Percentiles rank a stretch among this genome's conserved stretches.
Evolutionary conservation across 177 flowering plant genomes (phyloP).

Genomic region (Vitis hybrid): DNA sequence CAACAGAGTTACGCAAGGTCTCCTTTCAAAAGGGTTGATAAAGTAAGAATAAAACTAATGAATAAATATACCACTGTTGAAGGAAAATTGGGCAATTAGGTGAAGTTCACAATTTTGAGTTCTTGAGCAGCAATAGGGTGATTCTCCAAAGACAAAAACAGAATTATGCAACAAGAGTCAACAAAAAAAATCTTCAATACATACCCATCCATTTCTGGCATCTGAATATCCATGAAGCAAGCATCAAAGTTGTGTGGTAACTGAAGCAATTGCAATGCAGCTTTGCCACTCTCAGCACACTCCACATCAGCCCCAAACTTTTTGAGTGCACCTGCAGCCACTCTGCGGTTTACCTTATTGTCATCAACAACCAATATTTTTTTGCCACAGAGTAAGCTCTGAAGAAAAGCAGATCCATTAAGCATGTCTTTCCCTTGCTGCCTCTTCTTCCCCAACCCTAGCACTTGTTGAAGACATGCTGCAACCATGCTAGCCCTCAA

Average conservation of each 20-base stretch:
- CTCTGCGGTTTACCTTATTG: slow-evolving; percentile 79
- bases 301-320: slow-evolving; percentile 85
- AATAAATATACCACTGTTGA: background rate
- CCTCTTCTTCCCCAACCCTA: slow-evolving; percentile 56
- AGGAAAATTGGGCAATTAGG: background rate
- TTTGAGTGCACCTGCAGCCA: slow-evolving; percentile 87
- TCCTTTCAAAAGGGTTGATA: no score
- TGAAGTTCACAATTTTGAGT: background rate
- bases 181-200: slow-evolving; percentile 14
- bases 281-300: slow-evolving; percentile 83
- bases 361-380: slow-evolving; percentile 92
- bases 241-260: slow-evolving; percentile 86
- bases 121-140: background rate
- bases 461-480: slow-evolving; percentile 78
- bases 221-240: slow-evolving; percentile 98
- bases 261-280: slow-evolving; percentile 64
- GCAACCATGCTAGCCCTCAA: slow-evolving; percentile 83
- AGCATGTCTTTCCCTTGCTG: slow-evolving; percentile 41
- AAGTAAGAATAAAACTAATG: background rate
- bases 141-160: background rate
- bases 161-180: background rate
- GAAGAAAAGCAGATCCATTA: slow-evolving; percentile 45
- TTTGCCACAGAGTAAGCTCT: slow-evolving; percentile 63
- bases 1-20: no score
- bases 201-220: slow-evolving; percentile 99